Base-by-base conservation (phyloP, 495 filamentous ascomycete genomes). In the Copromyces sp. region DNA sequence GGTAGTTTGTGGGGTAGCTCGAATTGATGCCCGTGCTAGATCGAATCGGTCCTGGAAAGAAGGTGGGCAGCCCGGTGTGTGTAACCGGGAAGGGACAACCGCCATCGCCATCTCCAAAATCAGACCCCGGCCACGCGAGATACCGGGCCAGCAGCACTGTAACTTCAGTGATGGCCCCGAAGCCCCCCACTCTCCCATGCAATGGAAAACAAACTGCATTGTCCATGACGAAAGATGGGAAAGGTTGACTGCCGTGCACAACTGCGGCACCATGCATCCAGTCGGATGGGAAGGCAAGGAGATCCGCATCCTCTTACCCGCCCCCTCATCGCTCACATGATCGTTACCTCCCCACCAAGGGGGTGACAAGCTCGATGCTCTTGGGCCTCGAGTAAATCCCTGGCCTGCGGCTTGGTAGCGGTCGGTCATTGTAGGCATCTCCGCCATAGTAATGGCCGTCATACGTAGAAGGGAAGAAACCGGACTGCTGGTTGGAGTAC, bases 341-440 rank as follows among this genome's bases (percentile, higher is more conserved):
- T n/a, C 24, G 39, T 78, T 79, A 85, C 71, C 83, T 81, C 37
- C 82, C 82, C 70, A 84, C 71, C 79, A 86, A 83, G 40, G 84
- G 84, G 39, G 83, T 86, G 39, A 86, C 83, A 37, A 86, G 78
- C 76, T 86, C 84, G 75, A 86, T 84, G 75, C 83, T 84, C 77
- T 86, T 86, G 4, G 84, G 84, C 45, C 84, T 79, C 70, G 84
- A 84, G 78, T 86, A 83, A 44, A 78, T 76, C 8, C 80, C 78
- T 2, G 84, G 84, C 59, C 79, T 79, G 61, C 84, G 82, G 17
- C 77, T 74, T 0, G 84, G 84, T 29, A 86, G 75, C 9, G 84
- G 84, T 16, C 84, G 81, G 44, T 85, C 84, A 17, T 81, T 79
- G 17, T 78, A 81, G 71, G 81, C 80, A 68, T 76, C 72, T 68